These are phyloP conservation scores for Fusarium sp. DNA, from an alignment of 2,329 filamentous ascomycete species.

Conservation along the genomic window DNA sequence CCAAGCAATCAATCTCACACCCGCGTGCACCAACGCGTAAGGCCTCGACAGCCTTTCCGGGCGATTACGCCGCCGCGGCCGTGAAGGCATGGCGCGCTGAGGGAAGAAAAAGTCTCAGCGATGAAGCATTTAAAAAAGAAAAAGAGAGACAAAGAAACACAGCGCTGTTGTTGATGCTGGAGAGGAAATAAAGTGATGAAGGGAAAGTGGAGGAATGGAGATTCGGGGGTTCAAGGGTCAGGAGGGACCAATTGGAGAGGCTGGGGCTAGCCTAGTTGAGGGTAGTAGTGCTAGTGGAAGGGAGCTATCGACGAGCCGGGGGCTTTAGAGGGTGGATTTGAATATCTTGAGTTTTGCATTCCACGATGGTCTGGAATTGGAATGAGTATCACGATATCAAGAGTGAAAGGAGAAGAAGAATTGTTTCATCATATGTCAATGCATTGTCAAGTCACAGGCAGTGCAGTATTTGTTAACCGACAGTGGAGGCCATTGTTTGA, in stretches of 20 bases:
- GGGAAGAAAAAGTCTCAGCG: background rate
- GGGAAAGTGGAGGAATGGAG: slow-evolving; percentile 27
- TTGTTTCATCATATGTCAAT: background rate
- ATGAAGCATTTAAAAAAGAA: slow-evolving; percentile 15
- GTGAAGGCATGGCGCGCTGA: slow-evolving; percentile 29
- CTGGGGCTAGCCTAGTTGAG: background rate
- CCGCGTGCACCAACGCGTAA: slow-evolving; percentile 41
- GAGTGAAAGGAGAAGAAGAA: background rate
- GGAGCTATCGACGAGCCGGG: slow-evolving; percentile 27
- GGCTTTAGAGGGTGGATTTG: slow-evolving; percentile 1
- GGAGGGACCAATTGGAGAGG: slow-evolving; percentile 10
- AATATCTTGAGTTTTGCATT: slow-evolving; percentile 16
- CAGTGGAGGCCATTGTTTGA: background rate
- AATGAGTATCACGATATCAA: background rate
- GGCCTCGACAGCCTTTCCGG: slow-evolving; percentile 22
- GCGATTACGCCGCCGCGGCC: slow-evolving; percentile 16
- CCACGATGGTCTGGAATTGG: slow-evolving; percentile 23
- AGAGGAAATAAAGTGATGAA: slow-evolving; percentile 22
- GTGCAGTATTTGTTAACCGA: background rate
- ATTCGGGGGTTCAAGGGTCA: slow-evolving; percentile 1
- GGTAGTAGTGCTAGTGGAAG: background rate
- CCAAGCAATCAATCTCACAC: slow-evolving; percentile 49
- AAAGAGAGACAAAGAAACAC: background rate
- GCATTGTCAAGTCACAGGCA: background rate
- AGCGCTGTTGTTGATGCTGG: slow-evolving; percentile 1